Conservation (phyloP, 441 rosid genomes). For the Kokia cookei region DNA sequence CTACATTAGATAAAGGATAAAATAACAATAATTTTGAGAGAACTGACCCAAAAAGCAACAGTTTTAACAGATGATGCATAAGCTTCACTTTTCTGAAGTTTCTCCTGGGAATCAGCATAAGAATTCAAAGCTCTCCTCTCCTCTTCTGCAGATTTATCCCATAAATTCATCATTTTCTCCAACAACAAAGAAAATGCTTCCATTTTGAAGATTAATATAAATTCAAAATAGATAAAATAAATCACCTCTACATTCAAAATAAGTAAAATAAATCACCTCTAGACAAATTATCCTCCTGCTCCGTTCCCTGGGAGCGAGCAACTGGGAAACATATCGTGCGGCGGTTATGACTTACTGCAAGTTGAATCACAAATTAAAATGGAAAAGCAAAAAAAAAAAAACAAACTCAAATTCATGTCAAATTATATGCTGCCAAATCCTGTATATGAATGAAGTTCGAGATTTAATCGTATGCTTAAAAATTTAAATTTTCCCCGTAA, state of each 20-base stretch:
- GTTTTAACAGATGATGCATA: constrained; percentile 55
- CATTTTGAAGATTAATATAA: background rate
- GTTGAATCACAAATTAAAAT: constrained; percentile 22
- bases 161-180: background rate
- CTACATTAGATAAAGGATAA: background rate
- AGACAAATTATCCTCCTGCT: constrained; percentile 52
- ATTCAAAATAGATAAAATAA: background rate
- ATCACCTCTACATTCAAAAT: background rate
- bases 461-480: background rate
- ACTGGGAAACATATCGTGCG: constrained; percentile 19
- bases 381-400: background rate
- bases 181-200: background rate
- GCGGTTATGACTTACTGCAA: constrained; percentile 21
- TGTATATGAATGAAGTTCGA: background rate
- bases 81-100: constrained; percentile 27
- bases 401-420: background rate
- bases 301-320: constrained; percentile 37
- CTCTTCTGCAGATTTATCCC: constrained; percentile 34
- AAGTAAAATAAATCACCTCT: background rate
- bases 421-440: background rate
- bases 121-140: constrained; percentile 26
- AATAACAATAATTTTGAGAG: background rate
- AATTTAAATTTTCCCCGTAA: too few relatives aligned
- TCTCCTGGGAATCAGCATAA: constrained; percentile 19
- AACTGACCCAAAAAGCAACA: constrained; percentile 78